Percentiles rank a stretch among this genome's conserved stretches.
These are phyloP conservation scores for Fusarium brevicatenulatum DNA, from an alignment of 2,329 filamentous ascomycete genomes.

Conservation along the genomic window DNA sequence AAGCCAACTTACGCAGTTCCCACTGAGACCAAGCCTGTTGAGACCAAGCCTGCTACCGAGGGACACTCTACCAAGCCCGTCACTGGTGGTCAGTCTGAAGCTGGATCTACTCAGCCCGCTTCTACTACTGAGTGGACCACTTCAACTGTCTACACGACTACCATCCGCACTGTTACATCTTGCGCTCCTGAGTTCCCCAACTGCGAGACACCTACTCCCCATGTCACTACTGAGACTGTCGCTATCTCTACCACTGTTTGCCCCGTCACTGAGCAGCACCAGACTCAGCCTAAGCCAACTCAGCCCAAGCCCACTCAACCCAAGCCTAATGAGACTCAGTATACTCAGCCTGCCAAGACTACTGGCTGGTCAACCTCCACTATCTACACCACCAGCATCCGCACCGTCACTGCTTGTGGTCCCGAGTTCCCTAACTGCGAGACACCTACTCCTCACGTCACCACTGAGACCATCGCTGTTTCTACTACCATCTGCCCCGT, in stretches of 20 bases:
- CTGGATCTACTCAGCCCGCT: constrained; percentile 11
- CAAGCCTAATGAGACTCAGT: not conserved
- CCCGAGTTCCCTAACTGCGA: constrained; percentile 4
- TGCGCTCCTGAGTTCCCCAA: constrained; percentile 16
- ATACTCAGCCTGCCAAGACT: not conserved
- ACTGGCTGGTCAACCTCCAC: constrained; percentile 26
- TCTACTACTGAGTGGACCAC: constrained; percentile 31
- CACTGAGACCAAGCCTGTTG: not conserved
- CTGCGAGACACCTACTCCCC: constrained; percentile 12
- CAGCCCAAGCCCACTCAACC: not conserved
- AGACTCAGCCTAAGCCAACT: constrained; percentile 9
- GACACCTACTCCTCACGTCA: constrained; percentile 4
- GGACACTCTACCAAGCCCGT: constrained; percentile 8
- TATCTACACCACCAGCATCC: constrained; percentile 31
- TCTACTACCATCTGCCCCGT: constrained; percentile 30
- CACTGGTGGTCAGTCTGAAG: constrained; percentile 2
- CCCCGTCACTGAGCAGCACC: constrained; percentile 25
- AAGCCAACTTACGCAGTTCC: not conserved
- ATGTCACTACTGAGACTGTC: constrained; percentile 29
- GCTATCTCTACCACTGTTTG: constrained; percentile 28
- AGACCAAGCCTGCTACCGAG: not conserved
- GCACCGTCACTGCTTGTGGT: constrained; percentile 30
- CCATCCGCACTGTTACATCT: constrained; percentile 27
- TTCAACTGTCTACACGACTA: constrained; percentile 35
- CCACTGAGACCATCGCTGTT: constrained; percentile 23